Evolutionary conservation across 129 eudicot species (phyloP).

Genomic region (Heracleum sosnowskyi): DNA sequence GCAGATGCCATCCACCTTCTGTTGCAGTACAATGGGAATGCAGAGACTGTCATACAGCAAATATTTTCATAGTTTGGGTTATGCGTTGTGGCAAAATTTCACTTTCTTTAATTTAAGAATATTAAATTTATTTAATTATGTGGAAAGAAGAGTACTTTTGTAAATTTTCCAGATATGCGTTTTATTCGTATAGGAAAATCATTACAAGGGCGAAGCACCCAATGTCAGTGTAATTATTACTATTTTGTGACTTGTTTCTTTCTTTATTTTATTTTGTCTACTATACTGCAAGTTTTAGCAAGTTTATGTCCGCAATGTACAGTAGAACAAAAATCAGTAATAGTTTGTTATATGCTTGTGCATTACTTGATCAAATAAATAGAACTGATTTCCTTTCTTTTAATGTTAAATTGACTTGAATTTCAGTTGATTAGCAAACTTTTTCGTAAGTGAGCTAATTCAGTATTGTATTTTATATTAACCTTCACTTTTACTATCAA

Average conservation of each 20-base stretch:
- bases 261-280: no score
- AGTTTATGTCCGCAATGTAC: no score
- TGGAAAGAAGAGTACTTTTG: background rate
- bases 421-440: no score
- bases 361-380: no score
- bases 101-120: constrained; percentile 5
- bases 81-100: constrained; percentile 7
- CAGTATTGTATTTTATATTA: no score
- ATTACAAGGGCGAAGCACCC: background rate
- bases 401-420: no score
- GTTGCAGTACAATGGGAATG: constrained; percentile 78
- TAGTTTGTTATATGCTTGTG: no score
- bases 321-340: no score
- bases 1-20: constrained; percentile 95
- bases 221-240: background rate
- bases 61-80: constrained; percentile 61
- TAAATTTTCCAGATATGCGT: background rate
- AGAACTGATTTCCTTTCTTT: no score
- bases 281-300: no score
- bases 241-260: background rate
- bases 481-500: no score
- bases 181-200: background rate
- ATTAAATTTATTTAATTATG: constrained; percentile 13
- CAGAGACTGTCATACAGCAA: constrained; percentile 90
- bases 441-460: no score